phyloP scores from a whole-genome alignment of 257 asterid species.

The Ajuga chamaepitys region DNA sequence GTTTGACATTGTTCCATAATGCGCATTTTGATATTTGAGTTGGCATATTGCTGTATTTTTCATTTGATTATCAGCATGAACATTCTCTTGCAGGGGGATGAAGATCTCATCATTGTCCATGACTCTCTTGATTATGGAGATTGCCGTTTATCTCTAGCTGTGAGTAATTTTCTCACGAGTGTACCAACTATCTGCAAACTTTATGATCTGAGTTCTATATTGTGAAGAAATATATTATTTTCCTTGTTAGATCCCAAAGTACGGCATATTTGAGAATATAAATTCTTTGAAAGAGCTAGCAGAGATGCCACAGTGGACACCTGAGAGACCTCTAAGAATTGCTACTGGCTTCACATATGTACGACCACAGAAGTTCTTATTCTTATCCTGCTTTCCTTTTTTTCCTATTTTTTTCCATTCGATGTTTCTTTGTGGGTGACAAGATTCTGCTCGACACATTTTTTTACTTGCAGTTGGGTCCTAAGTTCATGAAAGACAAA shows the following conservation, averaged over 20 bases:
- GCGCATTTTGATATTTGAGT: no score
- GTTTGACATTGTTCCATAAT: no score
- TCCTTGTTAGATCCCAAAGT: conserved; percentile 74
- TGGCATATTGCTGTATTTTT: background rate
- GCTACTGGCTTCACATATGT: conserved; percentile 97
- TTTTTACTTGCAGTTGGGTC: conserved; percentile 62
- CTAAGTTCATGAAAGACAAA: conserved; percentile 77
- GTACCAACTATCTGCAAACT: background rate
- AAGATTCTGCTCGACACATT: conserved; percentile 1
- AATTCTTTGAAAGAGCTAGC: conserved; percentile 84
- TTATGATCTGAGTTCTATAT: background rate
- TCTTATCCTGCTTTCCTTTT: background rate
- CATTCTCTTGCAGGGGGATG: conserved; percentile 55
- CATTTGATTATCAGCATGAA: conserved; percentile 9
- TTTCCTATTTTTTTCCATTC: no score
- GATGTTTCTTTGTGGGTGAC: background rate
- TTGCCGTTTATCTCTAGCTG: conserved; percentile 90
- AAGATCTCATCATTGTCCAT: conserved; percentile 89
- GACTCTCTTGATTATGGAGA: conserved; percentile 89
- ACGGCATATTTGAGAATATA: conserved; percentile 89
- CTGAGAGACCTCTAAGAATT: conserved; percentile 88
- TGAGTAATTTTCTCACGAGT: conserved; percentile 28
- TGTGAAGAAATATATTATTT: conserved; percentile 7
- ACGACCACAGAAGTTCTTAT: conserved; percentile 19
- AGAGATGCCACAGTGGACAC: conserved; percentile 93